Base-by-base conservation (phyloP, 345 rosid species). In the Syzygium oleosum region DNA sequence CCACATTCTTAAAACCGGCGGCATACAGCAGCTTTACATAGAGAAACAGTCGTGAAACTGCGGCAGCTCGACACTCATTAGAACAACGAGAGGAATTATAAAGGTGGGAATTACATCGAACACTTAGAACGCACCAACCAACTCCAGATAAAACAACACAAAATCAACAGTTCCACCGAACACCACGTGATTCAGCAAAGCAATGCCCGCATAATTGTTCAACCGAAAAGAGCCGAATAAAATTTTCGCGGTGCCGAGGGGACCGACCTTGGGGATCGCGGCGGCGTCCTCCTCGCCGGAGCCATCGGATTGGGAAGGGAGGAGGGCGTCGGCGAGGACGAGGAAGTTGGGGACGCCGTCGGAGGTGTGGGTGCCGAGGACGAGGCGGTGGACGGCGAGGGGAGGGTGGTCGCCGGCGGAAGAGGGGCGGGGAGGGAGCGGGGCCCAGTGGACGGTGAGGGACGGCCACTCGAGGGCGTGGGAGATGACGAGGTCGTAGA, bases 381-480 rank as follows among this genome's bases (percentile, higher is more conserved):
- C 91, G 52, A 98, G 95, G 90, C 92, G 89, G 91, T 97, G 99
- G n/a, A 94, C 91, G 61, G 85, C 49, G 63, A 94, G 95, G 53
- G 92, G 86, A 9, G 96, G 95, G 87, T n/a, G n/a, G 87, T 88
- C 90, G 15, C 90, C 34, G 92, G 12, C 59, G 59, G 12, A 19
- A 11, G 89, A 93, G 5, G 96, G 94, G n/a, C 21, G 87, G 21
- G 96, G 92, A 5, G 90, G 55, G 2, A 95, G 87, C 0, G 98
- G 99, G 13, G 95, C 93, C 99, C 99, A 98, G 52, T 98, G 96
- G 88, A 96, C 96, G 73, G 98, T 96, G n/a, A 96, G 98, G 61
- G 98, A 98, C 0, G 99, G 99, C 98, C 98, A 96, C 91, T 96
- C 99, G 8, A 96, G 95, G 11, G 98, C 96, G 87, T 96, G 96